Percentiles rank a stretch among this genome's conserved stretches.
phyloP scores from a whole-genome alignment of 441 rosid species.

The Cnidoscolus chayamansa region DNA sequence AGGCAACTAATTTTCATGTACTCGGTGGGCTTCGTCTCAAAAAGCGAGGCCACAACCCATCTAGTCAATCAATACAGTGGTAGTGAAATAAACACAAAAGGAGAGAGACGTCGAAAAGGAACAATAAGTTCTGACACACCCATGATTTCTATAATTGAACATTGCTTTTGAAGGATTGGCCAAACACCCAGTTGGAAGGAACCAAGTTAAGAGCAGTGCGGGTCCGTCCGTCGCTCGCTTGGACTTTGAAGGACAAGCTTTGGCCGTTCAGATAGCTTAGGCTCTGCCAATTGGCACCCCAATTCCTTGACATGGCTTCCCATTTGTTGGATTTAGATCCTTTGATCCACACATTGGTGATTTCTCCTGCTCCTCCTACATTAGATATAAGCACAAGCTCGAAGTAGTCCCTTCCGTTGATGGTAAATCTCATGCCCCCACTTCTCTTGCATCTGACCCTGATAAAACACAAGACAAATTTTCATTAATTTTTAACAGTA shows the following conservation, averaged over 20 bases:
- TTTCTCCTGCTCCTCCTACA: conserved; percentile 63
- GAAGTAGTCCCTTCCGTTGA: conserved; percentile 52
- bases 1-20: too few relatives aligned
- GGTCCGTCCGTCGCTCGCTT: conserved; percentile 42
- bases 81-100: background rate
- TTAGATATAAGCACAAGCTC: conserved; percentile 63
- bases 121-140: background rate
- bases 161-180: conserved; percentile 58
- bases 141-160: conserved; percentile 35
- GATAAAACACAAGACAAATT: background rate
- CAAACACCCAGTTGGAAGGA: conserved; percentile 65
- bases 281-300: conserved; percentile 72
- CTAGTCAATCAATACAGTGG: too few relatives aligned
- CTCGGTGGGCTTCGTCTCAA: conserved; percentile 28
- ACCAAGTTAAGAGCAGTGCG: conserved; percentile 38
- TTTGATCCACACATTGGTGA: conserved; percentile 50
- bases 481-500: too few relatives aligned
- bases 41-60: conserved; percentile 26
- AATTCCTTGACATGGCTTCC: conserved; percentile 65
- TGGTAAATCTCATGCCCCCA: conserved; percentile 60
- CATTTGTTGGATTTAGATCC: conserved; percentile 52
- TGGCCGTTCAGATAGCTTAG: conserved; percentile 56
- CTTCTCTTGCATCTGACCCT: conserved; percentile 53
- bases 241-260: conserved; percentile 55
- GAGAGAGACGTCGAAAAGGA: too few relatives aligned